phyloP scores from a whole-genome alignment of 805 yeast genomes.

The Cyberlindnera xylosilytica region DNA sequence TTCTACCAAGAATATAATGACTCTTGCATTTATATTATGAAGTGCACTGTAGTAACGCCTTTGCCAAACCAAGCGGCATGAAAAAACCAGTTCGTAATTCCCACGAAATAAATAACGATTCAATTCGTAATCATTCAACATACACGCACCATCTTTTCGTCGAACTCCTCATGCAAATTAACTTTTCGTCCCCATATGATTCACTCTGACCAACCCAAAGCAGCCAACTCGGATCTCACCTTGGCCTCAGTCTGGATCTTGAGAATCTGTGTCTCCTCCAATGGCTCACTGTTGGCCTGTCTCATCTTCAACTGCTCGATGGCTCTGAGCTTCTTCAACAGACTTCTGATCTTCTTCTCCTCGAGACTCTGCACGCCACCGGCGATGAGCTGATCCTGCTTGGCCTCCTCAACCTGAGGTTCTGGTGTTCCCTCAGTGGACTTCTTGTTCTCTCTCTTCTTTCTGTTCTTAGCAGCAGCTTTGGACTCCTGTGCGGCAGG shows the following conservation, averaged over 20 bases:
- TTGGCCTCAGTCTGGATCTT: slow-evolving; percentile 86
- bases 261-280: slow-evolving; percentile 90
- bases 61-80: not conserved
- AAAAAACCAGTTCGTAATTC: not conserved
- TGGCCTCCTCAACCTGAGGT: slow-evolving; percentile 16
- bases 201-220: slow-evolving; percentile 67
- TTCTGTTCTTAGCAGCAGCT: slow-evolving; percentile 69
- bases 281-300: slow-evolving; percentile 75
- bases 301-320: slow-evolving; percentile 86
- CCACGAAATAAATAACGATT: no score
- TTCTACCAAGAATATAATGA: no score
- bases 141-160: no score
- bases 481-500: slow-evolving; percentile 49
- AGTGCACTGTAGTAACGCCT: no score
- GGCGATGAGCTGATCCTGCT: slow-evolving; percentile 39
- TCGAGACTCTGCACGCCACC: slow-evolving; percentile 72
- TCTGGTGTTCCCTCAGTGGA: slow-evolving; percentile 16
- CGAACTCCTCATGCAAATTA: no score
- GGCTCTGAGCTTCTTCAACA: slow-evolving; percentile 93
- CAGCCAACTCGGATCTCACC: slow-evolving; percentile 68
- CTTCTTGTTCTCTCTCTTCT: slow-evolving; percentile 67
- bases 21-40: no score
- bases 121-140: no score
- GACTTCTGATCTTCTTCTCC: slow-evolving; percentile 87
- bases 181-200: no score